phyloP scores from a whole-genome alignment of 768 basidiomycete species.

The Rhizopogon sp. region DNA sequence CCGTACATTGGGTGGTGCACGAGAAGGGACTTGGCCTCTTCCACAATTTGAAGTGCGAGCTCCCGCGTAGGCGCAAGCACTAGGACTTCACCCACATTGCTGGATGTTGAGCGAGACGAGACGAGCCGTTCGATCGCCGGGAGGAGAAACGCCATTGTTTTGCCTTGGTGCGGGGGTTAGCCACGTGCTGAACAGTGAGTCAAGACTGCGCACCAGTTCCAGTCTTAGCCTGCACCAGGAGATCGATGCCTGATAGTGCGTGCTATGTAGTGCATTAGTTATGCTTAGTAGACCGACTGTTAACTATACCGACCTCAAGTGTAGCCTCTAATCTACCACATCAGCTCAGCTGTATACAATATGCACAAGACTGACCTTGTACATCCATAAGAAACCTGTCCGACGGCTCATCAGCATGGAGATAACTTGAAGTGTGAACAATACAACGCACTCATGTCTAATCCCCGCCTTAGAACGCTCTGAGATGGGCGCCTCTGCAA shows the following conservation, averaged over 20 bases:
- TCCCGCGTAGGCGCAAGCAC: conserved; percentile 74
- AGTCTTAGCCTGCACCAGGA: conserved; percentile 51
- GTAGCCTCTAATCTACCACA: conserved; percentile 30
- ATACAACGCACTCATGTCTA: conserved; percentile 34
- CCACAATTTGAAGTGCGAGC: conserved; percentile 61
- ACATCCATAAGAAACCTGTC: conserved; percentile 41
- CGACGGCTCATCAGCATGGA: not conserved
- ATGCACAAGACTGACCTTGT: conserved; percentile 30
- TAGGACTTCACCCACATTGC: conserved; percentile 31
- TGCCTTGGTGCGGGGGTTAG: conserved; percentile 31
- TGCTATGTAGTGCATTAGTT: conserved; percentile 19
- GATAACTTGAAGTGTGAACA: not conserved
- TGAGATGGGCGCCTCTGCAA: conserved; percentile 32
- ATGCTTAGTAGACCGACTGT: not conserved
- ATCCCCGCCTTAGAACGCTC: conserved; percentile 35
- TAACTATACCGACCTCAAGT: conserved; percentile 25
- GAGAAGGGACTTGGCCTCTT: conserved; percentile 51
- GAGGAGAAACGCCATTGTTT: conserved; percentile 76
- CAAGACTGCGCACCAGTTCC: conserved; percentile 45
- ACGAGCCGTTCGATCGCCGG: conserved; percentile 67
- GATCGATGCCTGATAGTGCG: conserved; percentile 37
- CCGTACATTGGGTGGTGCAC: conserved; percentile 31
- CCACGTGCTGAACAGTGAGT: not conserved
- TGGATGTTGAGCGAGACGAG: conserved; percentile 30
- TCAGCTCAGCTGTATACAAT: not conserved